These are phyloP conservation scores for Eustoma russellianum DNA, from an alignment of 257 asterid species.

Conservation along the genomic window DNA sequence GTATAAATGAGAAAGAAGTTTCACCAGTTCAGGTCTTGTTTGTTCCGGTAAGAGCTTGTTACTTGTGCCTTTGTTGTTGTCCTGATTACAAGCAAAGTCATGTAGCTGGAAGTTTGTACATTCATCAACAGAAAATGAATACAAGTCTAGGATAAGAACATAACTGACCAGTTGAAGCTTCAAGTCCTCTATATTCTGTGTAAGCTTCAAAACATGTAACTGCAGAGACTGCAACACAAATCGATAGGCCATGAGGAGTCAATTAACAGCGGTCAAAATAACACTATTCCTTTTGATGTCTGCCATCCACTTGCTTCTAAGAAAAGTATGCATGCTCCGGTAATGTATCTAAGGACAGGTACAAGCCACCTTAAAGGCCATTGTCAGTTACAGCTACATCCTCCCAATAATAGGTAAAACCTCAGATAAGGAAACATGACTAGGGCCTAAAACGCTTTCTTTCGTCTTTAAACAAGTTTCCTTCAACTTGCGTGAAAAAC, in stretches of 20 bases:
- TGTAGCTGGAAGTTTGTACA: background rate
- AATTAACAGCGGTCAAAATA: no score
- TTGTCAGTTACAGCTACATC: no score
- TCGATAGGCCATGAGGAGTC: background rate
- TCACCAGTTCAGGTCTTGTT: slow-evolving; percentile 36
- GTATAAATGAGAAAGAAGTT: slow-evolving; percentile 11
- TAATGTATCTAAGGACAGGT: no score
- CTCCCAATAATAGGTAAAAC: no score
- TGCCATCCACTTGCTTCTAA: no score
- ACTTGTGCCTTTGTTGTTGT: slow-evolving; percentile 28
- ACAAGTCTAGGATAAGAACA: slow-evolving; percentile 2
- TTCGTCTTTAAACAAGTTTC: no score
- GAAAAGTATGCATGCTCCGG: no score
- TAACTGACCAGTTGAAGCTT: slow-evolving; percentile 60
- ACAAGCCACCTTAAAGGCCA: no score
- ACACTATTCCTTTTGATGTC: no score
- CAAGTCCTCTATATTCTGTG: slow-evolving; percentile 52
- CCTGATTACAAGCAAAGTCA: slow-evolving; percentile 34
- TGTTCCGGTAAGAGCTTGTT: slow-evolving; percentile 23
- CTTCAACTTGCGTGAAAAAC: no score
- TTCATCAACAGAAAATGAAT: background rate
- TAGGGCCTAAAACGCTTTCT: no score
- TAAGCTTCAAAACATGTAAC: slow-evolving; percentile 81
- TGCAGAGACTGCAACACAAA: slow-evolving; percentile 74
- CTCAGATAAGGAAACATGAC: no score